These are phyloP conservation scores for Trichoderma polysporum DNA, from an alignment of 2,329 filamentous ascomycete genomes.

Conservation along the genomic window DNA sequence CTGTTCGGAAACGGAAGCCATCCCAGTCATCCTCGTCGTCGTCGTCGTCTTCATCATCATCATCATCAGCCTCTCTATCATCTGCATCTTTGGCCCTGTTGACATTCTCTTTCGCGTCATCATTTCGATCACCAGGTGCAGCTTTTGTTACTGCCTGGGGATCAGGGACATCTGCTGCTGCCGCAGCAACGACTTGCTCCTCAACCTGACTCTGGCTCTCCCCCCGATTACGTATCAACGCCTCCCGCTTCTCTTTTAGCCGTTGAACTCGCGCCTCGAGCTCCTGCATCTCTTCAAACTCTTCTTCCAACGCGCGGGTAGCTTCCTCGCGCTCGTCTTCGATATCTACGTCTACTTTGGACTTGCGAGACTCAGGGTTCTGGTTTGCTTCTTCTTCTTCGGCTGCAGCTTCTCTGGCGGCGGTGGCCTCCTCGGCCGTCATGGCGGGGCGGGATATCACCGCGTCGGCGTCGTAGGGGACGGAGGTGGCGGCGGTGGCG, in stretches of 20 bases:
- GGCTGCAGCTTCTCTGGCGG: constrained; percentile 49
- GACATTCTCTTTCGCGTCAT: constrained; percentile 31
- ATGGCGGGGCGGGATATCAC: constrained; percentile 70
- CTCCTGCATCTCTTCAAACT: constrained; percentile 81
- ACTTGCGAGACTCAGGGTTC: constrained; percentile 44
- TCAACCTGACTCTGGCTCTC: constrained; percentile 33
- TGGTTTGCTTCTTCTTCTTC: constrained; percentile 41
- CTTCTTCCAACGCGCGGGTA: constrained; percentile 67
- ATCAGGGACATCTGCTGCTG: constrained; percentile 17
- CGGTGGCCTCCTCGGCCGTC: constrained; percentile 61
- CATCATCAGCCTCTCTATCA: constrained; percentile 47
- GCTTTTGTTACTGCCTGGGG: neutral
- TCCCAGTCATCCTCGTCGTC: constrained; percentile 54
- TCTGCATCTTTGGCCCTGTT: constrained; percentile 34
- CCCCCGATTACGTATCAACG: constrained; percentile 46
- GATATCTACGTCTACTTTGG: constrained; percentile 54
- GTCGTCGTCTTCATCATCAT: constrained; percentile 39
- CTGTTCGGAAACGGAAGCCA: constrained; percentile 52
- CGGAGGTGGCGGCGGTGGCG: constrained; percentile 47
- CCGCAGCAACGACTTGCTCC: constrained; percentile 27
- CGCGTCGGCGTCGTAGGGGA: constrained; percentile 46
- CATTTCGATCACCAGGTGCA: too few species aligned
- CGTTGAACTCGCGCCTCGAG: constrained; percentile 69
- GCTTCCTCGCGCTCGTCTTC: constrained; percentile 76
- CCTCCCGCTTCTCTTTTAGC: constrained; percentile 70